phyloP scores from a whole-genome alignment of 306 rosid genomes.

The Ormosia semicastrata region DNA sequence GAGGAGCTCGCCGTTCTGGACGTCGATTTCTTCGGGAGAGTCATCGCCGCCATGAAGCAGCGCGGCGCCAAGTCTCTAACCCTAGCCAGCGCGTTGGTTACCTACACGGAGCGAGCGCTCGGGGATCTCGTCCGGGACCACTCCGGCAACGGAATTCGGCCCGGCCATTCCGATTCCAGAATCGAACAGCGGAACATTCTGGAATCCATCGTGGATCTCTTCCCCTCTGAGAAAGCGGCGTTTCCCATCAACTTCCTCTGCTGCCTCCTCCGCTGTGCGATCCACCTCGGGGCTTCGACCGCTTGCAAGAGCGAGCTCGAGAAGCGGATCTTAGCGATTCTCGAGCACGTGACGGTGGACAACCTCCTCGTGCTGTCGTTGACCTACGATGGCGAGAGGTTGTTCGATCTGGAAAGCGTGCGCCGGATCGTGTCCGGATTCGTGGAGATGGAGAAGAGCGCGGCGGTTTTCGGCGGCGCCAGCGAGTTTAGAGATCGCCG shows the following conservation, averaged over 20 bases:
- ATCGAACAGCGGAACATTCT: slow-evolving; percentile 46
- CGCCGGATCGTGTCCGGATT: slow-evolving; percentile 55
- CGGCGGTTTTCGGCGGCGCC: slow-evolving; percentile 49
- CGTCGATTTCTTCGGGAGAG: slow-evolving; percentile 48
- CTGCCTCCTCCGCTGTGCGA: slow-evolving; percentile 69
- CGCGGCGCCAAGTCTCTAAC: slow-evolving; percentile 49
- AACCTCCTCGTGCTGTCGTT: slow-evolving; percentile 64
- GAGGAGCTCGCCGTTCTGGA: slow-evolving; percentile 62
- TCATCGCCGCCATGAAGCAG: slow-evolving; percentile 51
- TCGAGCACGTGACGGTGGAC: slow-evolving; percentile 64
- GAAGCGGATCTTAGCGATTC: slow-evolving; percentile 47
- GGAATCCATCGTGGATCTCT: slow-evolving; percentile 53
- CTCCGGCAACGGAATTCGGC: slow-evolving; percentile 40
- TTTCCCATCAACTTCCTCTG: slow-evolving; percentile 73
- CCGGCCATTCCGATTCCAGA: slow-evolving; percentile 26
- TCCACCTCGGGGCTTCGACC: slow-evolving; percentile 42
- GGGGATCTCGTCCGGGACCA: slow-evolving; percentile 71
- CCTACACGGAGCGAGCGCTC: slow-evolving; percentile 64
- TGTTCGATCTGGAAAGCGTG: slow-evolving; percentile 65
- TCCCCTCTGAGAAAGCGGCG: slow-evolving; percentile 63
- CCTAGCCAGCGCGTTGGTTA: slow-evolving; percentile 49
- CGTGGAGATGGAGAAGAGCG: slow-evolving; percentile 57
- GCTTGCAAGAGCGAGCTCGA: slow-evolving; percentile 59
- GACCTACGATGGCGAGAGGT: slow-evolving; percentile 70
- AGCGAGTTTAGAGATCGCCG: slow-evolving; percentile 43